Evolutionary conservation across 345 rosid species (phyloP).

Genomic region (Hypericum androsaemum): DNA sequence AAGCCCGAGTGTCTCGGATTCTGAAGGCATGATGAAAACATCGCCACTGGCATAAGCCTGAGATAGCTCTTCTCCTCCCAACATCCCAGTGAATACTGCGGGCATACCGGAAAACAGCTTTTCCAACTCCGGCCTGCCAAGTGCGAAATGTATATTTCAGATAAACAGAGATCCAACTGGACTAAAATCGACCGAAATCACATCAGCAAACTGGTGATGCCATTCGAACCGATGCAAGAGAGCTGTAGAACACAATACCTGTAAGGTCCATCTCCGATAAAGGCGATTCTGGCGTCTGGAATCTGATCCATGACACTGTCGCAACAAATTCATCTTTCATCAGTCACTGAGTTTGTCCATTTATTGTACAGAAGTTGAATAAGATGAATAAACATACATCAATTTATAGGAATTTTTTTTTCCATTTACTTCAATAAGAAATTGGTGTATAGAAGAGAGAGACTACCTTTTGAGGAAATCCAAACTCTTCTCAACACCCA

Average conservation of each 20-base stretch:
- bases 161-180: no score
- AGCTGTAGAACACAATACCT: constrained; percentile 34
- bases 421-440: not conserved
- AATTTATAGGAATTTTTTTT: no score
- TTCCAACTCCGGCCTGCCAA: constrained; percentile 73
- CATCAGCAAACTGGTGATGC: no score
- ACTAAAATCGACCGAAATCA: no score
- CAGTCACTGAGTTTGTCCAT: no score
- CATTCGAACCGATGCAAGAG: not conserved
- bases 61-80: constrained; percentile 86
- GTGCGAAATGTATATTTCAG: not conserved
- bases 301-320: constrained; percentile 88
- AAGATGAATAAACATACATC: no score
- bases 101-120: constrained; percentile 77
- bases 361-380: no score
- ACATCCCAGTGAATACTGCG: constrained; percentile 84
- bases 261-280: constrained; percentile 93
- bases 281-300: constrained; percentile 85
- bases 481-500: constrained; percentile 95
- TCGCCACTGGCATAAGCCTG: constrained; percentile 98
- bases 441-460: not conserved
- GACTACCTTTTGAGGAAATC: constrained; percentile 79
- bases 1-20: constrained; percentile 90
- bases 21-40: constrained; percentile 92
- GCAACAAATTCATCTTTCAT: constrained; percentile 13